phyloP scores from a whole-genome alignment of 371 early-diverging fungal genomes.

The Mortierella sp. region DNA sequence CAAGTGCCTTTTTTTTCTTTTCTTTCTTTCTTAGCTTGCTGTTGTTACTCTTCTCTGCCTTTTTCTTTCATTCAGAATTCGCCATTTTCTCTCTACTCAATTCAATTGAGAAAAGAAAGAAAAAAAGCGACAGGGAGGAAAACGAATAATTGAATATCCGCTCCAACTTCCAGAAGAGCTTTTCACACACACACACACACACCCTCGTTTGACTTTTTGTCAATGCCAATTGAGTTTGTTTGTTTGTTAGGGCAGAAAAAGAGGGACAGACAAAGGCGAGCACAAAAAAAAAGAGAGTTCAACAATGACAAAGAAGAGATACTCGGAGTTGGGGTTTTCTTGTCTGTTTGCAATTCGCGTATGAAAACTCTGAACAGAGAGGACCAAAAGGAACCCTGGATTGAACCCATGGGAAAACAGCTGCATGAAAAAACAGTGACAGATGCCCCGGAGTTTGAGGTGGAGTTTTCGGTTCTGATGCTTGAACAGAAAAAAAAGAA shows the following conservation, averaged over 20 bases:
- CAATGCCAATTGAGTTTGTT: neutral
- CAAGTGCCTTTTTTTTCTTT: too few species aligned
- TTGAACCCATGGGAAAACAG: conserved; percentile 1
- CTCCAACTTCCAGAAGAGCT: neutral
- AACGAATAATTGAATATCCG: too few species aligned
- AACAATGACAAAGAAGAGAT: neutral
- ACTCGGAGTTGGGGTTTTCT: neutral
- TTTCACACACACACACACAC: neutral
- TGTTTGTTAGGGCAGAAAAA: neutral
- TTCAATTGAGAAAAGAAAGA: neutral
- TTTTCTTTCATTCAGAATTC: neutral
- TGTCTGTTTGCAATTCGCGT: neutral
- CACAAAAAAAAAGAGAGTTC: neutral
- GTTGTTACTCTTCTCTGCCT: neutral
- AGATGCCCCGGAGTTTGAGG: neutral
- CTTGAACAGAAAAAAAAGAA: neutral
- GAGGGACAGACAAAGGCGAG: neutral
- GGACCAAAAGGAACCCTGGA: neutral
- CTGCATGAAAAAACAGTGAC: neutral
- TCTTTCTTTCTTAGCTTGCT: too few species aligned
- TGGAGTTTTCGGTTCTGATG: neutral
- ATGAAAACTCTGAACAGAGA: neutral
- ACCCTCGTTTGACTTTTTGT: neutral
- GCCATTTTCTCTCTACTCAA: neutral
- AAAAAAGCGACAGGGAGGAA: neutral